Evolutionary conservation across 169 alveolate species (phyloP), one percentile per base, ranked within the genome.

Genomic region (Plasmodium vinckei): DNA sequence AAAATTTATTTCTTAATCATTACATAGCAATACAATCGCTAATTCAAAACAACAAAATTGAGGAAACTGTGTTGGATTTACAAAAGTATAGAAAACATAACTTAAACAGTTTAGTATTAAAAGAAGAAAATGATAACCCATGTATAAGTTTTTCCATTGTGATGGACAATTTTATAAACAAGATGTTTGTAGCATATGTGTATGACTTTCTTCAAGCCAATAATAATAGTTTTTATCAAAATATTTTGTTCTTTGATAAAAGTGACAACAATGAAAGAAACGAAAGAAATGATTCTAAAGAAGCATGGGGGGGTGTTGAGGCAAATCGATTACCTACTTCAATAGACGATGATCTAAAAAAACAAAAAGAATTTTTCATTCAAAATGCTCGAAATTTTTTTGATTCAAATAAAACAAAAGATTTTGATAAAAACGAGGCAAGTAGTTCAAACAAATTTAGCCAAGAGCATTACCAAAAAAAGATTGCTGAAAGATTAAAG

Each of bases 171-270:
- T 27, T 60, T 27, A 69, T 86, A 70, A 70, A 59, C 47, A 86
- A 86, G 21, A 69, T 86, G 44, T 70, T 86, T 54, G 44, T 86
- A 9, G 39, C 60, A n/a, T 86, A 86, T 44, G 33, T 86, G 44
- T 69, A 68, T 49, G 73, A 86, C 19, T 86, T 86, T 69, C 72
- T 86, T 17, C 73, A 70, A 72, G 44, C 17, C 23, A 59, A 60
- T 64, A 86, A 70, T 70, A 46, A 27, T 44, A 42, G 23, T 12
- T 86, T 86, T 69, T 68, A 57, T 56, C 59, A 86, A 61, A 86
- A 64, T 42, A 15, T 86, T 33, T 86, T 86, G 70, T 86, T 86
- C 23, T 86, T 69, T 70, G 72, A 69, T 56, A 73, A 86, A n/a
- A 27, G n/a, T 2, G 69, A 86, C 12, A 53, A 27, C 17, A 39